Base-by-base conservation (phyloP, 2,329 filamentous ascomycete species). In the Bretziella fagacearum region DNA sequence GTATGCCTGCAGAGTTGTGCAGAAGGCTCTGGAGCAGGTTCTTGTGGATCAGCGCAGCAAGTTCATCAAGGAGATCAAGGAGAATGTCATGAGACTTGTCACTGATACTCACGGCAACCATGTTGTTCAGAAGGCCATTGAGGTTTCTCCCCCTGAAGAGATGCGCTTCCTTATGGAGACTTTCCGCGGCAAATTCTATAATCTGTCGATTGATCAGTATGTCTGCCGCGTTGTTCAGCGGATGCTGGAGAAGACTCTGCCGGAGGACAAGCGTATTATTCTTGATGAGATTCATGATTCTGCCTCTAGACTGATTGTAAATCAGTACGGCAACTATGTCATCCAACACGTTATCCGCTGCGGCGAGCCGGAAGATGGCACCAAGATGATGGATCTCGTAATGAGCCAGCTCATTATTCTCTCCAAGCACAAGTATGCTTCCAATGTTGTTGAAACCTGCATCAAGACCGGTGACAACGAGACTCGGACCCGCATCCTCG, bases 311-410 rank as follows among this genome's bases (percentile, higher is more conserved):
- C 73, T 96, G 49, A 83, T 95, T 53, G 76, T 77, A 1, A 84
- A 96, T 57, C 80, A 87, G 53, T 98, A 82, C 57, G 91, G 91
- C 51, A 98, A 98, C 63, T 98, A 98, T 58, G 91, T 98, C 15
- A 81, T 83, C 3, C 91, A 96, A 60, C 85, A 96, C 58, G 77
- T 96, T 44, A 86, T 98, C 52, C 68, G 80, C 51, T 76, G 84
- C 53, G 87, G 87, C 20, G 71, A 78, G 44, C 69, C 73, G 3
- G 75, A 80, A 48, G 85, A 95, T 56, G 75, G 79, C 17, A 69
- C 70, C 11, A 75, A 70, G 55, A 80, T 95, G 56, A 81, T 94
- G 48, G 64, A 70, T 22, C 67, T 85, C 40, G 80, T 96, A 53
- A 78, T 79, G 53, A 68, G 69, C 10, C 74, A 85, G 49, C 66